Conservation (phyloP, 2,329 filamentous ascomycete genomes). For the Fusarium agapanthi region DNA sequence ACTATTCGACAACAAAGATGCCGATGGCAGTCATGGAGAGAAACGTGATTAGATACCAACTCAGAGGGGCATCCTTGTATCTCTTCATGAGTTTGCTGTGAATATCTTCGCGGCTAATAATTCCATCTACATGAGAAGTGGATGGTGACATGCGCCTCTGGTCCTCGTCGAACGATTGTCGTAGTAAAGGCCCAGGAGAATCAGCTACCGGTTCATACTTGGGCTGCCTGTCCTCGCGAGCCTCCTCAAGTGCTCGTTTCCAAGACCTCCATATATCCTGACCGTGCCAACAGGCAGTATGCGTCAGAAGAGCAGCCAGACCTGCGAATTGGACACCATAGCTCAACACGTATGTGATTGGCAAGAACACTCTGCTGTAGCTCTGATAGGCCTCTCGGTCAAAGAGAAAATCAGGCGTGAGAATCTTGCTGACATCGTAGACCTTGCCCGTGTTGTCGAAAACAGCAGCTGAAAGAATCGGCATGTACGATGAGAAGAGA, state of each 20-base stretch:
- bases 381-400: conserved; percentile 77
- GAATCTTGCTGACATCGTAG: conserved; percentile 83
- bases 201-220: conserved; percentile 62
- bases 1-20: conserved; percentile 88
- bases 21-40: conserved; percentile 79
- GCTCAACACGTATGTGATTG: conserved; percentile 87
- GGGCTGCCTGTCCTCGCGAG: conserved; percentile 58
- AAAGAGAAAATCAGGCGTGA: conserved; percentile 81
- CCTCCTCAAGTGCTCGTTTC: conserved; percentile 73
- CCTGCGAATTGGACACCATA: conserved; percentile 89
- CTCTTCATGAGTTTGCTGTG: conserved; percentile 85
- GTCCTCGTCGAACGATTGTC: conserved; percentile 28
- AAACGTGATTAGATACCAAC: conserved; percentile 83
- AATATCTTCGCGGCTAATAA: conserved; percentile 79
- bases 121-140: conserved; percentile 57
- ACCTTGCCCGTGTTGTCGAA: conserved; percentile 85
- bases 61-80: conserved; percentile 82
- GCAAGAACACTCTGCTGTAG: conserved; percentile 87
- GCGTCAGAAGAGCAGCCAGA: conserved; percentile 79
- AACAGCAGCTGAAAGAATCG: conserved; percentile 83
- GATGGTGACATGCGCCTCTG: conserved; percentile 47
- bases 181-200: conserved; percentile 31
- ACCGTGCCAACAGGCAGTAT: conserved; percentile 86
- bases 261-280: conserved; percentile 83
- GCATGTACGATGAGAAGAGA: conserved; percentile 85